phyloP scores from a whole-genome alignment of 257 asterid genomes.

The Misopates orontium region DNA sequence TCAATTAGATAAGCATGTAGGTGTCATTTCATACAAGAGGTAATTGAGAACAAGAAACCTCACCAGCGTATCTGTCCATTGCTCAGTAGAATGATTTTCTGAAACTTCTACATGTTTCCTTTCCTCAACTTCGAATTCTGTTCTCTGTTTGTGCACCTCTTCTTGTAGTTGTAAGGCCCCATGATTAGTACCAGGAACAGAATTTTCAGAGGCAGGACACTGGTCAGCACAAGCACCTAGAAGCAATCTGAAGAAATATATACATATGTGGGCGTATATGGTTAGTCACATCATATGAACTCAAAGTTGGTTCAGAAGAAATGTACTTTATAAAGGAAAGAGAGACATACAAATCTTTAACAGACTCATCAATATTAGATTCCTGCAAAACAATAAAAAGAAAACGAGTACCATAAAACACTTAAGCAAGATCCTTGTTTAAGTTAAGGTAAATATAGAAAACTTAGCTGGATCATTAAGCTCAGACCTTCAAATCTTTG shows the following conservation, averaged over 20 bases:
- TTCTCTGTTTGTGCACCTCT: conserved; percentile 65
- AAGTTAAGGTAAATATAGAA: conserved; percentile 9
- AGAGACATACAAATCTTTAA: conserved; percentile 67
- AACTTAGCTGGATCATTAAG: conserved; percentile 4
- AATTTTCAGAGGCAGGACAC: conserved; percentile 35
- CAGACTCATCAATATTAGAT: conserved; percentile 46
- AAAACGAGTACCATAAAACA: conserved; percentile 23
- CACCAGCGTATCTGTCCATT: conserved; percentile 32
- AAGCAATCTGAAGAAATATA: conserved; percentile 60
- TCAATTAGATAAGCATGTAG: neutral
- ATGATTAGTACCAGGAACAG: conserved; percentile 46
- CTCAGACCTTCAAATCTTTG: conserved; percentile 81
- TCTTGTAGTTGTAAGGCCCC: conserved; percentile 52
- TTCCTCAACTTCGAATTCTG: conserved; percentile 96
- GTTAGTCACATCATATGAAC: neutral
- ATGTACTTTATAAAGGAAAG: conserved; percentile 6
- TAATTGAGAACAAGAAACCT: neutral
- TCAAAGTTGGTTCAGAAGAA: neutral
- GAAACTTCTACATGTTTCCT: conserved; percentile 96
- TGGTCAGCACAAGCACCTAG: conserved; percentile 50
- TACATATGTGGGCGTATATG: neutral
- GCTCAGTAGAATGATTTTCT: conserved; percentile 82
- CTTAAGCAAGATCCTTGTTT: conserved; percentile 15
- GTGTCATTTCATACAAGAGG: neutral
- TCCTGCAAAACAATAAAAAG: conserved; percentile 45